phyloP scores from a whole-genome alignment of 176 grass and related monocot genomes.

The Rhynchospora pubera region DNA sequence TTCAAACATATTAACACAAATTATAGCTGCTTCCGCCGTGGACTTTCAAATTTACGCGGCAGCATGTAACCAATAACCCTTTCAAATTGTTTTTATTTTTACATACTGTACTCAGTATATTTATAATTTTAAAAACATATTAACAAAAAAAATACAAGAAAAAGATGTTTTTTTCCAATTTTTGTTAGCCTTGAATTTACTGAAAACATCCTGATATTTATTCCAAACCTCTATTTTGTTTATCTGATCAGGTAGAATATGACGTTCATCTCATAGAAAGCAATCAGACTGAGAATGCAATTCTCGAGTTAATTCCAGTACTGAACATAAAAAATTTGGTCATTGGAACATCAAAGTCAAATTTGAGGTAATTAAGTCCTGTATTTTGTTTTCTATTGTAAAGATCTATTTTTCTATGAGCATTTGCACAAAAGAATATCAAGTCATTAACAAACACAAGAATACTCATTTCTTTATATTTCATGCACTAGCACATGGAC shows the following conservation, averaged over 20 bases:
- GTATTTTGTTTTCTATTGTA: background rate
- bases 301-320: slow-evolving; percentile 57
- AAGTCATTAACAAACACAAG: background rate
- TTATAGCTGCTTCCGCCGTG: background rate
- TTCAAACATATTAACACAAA: background rate
- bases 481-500: too few species aligned
- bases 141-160: background rate
- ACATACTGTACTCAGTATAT: background rate
- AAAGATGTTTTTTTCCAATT: background rate
- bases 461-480: background rate
- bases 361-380: slow-evolving; percentile 35
- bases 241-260: slow-evolving; percentile 31
- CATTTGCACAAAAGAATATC: background rate
- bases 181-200: background rate
- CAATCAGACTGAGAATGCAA: slow-evolving; percentile 37
- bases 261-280: slow-evolving; percentile 76
- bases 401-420: background rate
- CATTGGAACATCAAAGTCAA: slow-evolving; percentile 59
- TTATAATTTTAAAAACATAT: background rate
- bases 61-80: background rate
- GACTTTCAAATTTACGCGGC: background rate
- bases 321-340: slow-evolving; percentile 45
- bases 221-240: background rate
- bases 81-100: background rate
- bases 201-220: background rate